Evolutionary conservation across 306 rosid species (phyloP).

Genomic region (Cajanus cajan): DNA sequence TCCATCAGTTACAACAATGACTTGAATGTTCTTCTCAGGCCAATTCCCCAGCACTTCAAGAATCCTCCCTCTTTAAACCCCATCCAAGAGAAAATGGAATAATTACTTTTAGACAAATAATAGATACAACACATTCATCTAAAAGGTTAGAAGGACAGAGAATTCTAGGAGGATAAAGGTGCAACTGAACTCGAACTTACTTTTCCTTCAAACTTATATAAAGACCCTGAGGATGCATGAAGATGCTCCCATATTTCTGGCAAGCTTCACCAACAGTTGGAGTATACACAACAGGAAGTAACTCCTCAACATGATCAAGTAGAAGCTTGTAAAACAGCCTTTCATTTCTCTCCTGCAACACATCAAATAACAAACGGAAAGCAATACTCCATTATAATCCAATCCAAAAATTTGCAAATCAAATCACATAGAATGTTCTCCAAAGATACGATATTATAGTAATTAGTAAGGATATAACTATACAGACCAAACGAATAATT

Average conservation of each 20-base stretch:
- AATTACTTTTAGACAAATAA: constrained; percentile 23
- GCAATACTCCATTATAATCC: constrained; percentile 22
- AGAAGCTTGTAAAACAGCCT: constrained; percentile 83
- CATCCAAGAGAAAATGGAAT: constrained; percentile 12
- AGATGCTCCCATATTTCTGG: constrained; percentile 94
- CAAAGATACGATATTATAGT: not conserved
- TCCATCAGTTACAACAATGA: constrained; percentile 96
- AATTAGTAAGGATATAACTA: too few species aligned
- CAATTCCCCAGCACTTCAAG: constrained; percentile 94
- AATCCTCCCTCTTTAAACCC: constrained; percentile 68
- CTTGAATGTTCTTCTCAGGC: constrained; percentile 96
- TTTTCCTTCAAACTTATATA: constrained; percentile 93
- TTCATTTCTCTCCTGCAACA: constrained; percentile 80
- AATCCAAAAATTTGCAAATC: not conserved
- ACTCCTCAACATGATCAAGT: constrained; percentile 85
- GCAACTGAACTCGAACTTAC: constrained; percentile 47
- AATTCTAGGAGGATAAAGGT: constrained; percentile 3
- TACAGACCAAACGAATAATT: too few species aligned
- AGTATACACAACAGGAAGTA: constrained; percentile 92
- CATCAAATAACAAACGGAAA: not conserved
- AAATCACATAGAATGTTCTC: not conserved
- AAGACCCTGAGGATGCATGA: constrained; percentile 81
- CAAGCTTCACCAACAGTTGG: constrained; percentile 99
- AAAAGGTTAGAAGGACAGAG: not conserved
- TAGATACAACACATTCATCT: constrained; percentile 23